These are phyloP conservation scores for Oryza officinalis DNA, from an alignment of 176 grass and related monocot species.

Conservation along the genomic window DNA sequence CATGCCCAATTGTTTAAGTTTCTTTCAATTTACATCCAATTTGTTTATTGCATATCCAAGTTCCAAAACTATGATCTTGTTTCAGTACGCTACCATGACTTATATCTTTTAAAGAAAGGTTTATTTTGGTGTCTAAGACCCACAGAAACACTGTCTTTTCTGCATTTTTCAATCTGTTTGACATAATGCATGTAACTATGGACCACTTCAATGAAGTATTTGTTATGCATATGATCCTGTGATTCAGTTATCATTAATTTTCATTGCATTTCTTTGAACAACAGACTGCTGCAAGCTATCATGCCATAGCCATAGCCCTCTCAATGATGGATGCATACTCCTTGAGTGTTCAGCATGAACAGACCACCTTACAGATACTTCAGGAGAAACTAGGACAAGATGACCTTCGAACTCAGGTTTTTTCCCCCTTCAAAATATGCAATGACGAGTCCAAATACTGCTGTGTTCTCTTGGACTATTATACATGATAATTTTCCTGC, in stretches of 20 bases:
- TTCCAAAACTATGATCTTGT: slow-evolving; percentile 2
- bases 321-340: slow-evolving; percentile 99
- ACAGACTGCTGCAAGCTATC: slow-evolving; percentile 99
- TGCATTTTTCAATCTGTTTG: slow-evolving; percentile 22
- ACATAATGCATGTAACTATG: slow-evolving; percentile 20
- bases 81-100: slow-evolving; percentile 14
- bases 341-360: slow-evolving; percentile 94
- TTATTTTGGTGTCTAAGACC: background rate
- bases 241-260: slow-evolving; percentile 35
- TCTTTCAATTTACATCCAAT: background rate
- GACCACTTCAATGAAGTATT: slow-evolving; percentile 6
- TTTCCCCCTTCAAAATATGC: slow-evolving; percentile 15
- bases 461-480: slow-evolving; percentile 25
- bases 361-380: slow-evolving; percentile 96
- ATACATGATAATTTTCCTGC: slow-evolving; percentile 6
- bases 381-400: slow-evolving; percentile 92
- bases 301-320: slow-evolving; percentile 99
- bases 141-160: background rate
- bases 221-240: slow-evolving; percentile 15
- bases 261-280: slow-evolving; percentile 26
- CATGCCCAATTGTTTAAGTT: background rate
- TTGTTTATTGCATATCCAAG: background rate
- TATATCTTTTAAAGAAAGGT: slow-evolving; percentile 1
- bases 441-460: slow-evolving; percentile 27
- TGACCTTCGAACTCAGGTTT: slow-evolving; percentile 97